These are phyloP conservation scores for Ceratocystiopsis sp. DNA, from an alignment of 2,329 filamentous ascomycete species.

Conservation along the genomic window DNA sequence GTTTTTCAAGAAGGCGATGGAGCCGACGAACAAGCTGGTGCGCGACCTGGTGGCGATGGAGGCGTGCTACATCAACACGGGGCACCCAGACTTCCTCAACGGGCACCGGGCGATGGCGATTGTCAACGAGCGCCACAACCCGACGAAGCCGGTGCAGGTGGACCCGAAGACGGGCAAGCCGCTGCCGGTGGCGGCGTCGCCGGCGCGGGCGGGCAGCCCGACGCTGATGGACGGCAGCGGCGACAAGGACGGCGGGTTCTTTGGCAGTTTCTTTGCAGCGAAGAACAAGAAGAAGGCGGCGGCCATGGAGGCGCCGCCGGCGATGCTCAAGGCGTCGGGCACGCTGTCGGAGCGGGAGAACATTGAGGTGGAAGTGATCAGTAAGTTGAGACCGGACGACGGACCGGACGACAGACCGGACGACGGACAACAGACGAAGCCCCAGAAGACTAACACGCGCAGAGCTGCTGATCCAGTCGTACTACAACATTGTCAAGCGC, in stretches of 20 bases:
- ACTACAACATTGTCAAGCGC: slow-evolving; percentile 94
- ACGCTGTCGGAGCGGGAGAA: slow-evolving; percentile 86
- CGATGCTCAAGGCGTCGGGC: slow-evolving; percentile 84
- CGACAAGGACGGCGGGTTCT: slow-evolving; percentile 61
- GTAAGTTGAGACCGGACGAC: slow-evolving; percentile 32
- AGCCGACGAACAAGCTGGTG: slow-evolving; percentile 94
- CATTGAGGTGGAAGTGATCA: slow-evolving; percentile 96
- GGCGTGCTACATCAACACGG: slow-evolving; percentile 93
- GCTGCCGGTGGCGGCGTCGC: slow-evolving; percentile 40
- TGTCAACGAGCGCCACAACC: slow-evolving; percentile 79
- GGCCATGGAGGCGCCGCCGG: slow-evolving; percentile 93
- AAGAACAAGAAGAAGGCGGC: slow-evolving; percentile 99
- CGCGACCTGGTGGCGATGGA: slow-evolving; percentile 90
- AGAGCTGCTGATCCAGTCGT: slow-evolving; percentile 91
- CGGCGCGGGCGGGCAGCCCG: slow-evolving; percentile 60
- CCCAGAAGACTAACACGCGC: slow-evolving; percentile 2
- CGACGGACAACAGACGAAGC: background rate
- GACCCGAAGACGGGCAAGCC: slow-evolving; percentile 98
- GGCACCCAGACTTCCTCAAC: slow-evolving; percentile 93
- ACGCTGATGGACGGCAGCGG: slow-evolving; percentile 33
- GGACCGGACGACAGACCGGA: too few species aligned
- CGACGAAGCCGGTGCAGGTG: slow-evolving; percentile 75
- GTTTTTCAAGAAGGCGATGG: slow-evolving; percentile 98
- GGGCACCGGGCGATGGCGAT: slow-evolving; percentile 96
- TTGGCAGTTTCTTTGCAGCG: slow-evolving; percentile 93